Percentiles rank a stretch among this genome's conserved stretches.
Evolutionary conservation across 2,329 filamentous ascomycete genomes (phyloP).

Genomic region (Aspergillus sp.): DNA sequence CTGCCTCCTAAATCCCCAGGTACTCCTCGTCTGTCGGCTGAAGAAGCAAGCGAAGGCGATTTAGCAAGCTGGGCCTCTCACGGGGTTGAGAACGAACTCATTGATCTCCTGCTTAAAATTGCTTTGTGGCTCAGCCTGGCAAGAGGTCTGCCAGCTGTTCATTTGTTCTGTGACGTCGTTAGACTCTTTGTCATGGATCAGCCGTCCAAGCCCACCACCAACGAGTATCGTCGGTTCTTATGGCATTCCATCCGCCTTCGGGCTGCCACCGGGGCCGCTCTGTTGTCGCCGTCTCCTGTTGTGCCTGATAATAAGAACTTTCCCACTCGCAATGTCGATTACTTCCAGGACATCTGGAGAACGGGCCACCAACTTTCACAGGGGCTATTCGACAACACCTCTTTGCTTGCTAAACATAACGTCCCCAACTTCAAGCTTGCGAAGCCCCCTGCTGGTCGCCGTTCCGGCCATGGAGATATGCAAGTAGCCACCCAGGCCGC

Average conservation of each 20-base stretch:
- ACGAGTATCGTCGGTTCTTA: constrained; percentile 13
- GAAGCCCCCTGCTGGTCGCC: constrained; percentile 1
- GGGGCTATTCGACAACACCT: constrained; percentile 8
- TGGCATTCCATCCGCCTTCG: constrained; percentile 17
- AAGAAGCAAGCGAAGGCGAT: constrained; percentile 8
- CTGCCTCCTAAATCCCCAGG: constrained; percentile 15
- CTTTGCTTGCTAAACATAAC: constrained; percentile 10
- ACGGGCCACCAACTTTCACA: constrained; percentile 10
- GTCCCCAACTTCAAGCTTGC: constrained; percentile 7
- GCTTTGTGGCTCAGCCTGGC: constrained; percentile 28
- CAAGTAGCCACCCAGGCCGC: background rate
- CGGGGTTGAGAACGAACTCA: background rate
- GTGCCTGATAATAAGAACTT: constrained; percentile 12
- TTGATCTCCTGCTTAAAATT: constrained; percentile 23
- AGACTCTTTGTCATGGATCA: constrained; percentile 21
- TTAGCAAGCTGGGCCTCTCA: constrained; percentile 16
- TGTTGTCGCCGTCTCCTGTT: constrained; percentile 5
- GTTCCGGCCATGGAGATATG: constrained; percentile 11
- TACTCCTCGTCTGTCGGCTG: constrained; percentile 13
- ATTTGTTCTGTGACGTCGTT: constrained; percentile 29
- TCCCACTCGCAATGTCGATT: constrained; percentile 15
- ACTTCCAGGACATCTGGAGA: constrained; percentile 20
- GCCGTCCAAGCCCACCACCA: constrained; percentile 2
- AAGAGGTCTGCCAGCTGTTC: constrained; percentile 26
- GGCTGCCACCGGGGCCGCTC: constrained; percentile 9